Conservation (phyloP, 306 rosid species). For the Heteromeles arbutifolia region DNA sequence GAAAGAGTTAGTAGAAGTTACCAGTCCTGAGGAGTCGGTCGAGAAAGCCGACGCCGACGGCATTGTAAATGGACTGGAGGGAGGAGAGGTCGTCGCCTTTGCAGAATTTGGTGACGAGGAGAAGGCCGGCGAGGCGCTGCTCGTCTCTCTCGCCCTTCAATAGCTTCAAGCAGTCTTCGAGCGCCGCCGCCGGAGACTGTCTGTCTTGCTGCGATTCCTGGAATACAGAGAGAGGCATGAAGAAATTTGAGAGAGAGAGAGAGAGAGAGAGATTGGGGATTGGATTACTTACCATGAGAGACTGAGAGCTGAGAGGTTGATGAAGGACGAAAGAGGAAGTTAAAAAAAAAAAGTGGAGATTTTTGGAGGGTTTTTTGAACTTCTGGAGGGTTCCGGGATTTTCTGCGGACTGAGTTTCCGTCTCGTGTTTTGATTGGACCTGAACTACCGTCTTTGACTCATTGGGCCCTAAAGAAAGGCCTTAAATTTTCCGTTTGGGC, state of each 20-base stretch:
- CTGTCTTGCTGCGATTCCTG: slow-evolving; percentile 44
- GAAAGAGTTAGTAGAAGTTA: background rate
- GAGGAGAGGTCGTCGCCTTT: slow-evolving; percentile 58
- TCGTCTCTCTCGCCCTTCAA: slow-evolving; percentile 83
- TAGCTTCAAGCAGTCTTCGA: slow-evolving; percentile 85
- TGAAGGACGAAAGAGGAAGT: background rate
- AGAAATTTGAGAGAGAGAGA: background rate
- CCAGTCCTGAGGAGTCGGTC: slow-evolving; percentile 80
- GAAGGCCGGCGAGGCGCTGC: slow-evolving; percentile 91
- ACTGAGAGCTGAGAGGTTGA: background rate
- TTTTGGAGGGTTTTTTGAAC: slow-evolving; percentile 22
- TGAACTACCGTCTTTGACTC: background rate
- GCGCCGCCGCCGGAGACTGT: slow-evolving; percentile 25
- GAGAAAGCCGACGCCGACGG: slow-evolving; percentile 66
- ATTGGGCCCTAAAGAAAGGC: background rate
- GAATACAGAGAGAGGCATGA: background rate
- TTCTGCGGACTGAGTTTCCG: background rate
- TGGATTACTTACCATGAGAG: background rate
- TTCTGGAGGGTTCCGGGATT: background rate
- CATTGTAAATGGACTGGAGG: slow-evolving; percentile 56
- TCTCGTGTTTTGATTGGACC: background rate
- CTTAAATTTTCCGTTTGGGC: background rate
- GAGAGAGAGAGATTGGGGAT: background rate
- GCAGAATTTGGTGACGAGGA: slow-evolving; percentile 74
- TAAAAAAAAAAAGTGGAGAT: background rate